phyloP scores from a whole-genome alignment of 2,329 filamentous ascomycete species.

The Beauveria sp. region DNA sequence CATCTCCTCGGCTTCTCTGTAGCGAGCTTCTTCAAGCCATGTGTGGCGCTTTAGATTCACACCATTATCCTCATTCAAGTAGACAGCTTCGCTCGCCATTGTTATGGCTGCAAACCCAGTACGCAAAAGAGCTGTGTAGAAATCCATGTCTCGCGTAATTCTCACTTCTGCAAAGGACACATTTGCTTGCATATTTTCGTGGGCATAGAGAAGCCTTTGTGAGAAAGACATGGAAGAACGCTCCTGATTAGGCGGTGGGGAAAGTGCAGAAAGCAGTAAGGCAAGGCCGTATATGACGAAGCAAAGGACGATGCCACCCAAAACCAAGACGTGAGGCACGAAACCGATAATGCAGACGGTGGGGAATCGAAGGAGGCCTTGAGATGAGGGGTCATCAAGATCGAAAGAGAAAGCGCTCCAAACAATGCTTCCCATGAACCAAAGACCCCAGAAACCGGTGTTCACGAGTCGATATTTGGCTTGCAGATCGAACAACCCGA shows the following conservation, averaged over 20 bases:
- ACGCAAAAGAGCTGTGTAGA: conserved; percentile 83
- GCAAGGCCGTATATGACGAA: conserved; percentile 70
- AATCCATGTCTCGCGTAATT: conserved; percentile 83
- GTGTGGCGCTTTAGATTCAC: conserved; percentile 70
- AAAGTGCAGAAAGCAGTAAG: conserved; percentile 60
- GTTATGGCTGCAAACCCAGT: conserved; percentile 84
- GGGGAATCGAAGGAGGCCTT: conserved; percentile 76
- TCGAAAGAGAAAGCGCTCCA: conserved; percentile 65
- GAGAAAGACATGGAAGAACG: conserved; percentile 33
- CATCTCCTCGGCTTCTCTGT: conserved; percentile 64
- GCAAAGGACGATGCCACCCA: conserved; percentile 71
- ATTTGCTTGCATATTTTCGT: conserved; percentile 87
- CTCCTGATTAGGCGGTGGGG: conserved; percentile 22
- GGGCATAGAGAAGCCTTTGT: conserved; percentile 62
- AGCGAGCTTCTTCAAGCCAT: conserved; percentile 84
- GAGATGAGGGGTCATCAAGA: conserved; percentile 48
- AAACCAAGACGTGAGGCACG: conserved; percentile 83
- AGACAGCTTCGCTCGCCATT: conserved; percentile 91
- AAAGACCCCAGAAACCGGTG: conserved; percentile 82
- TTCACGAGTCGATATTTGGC: conserved; percentile 73
- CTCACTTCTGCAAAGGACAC: conserved; percentile 74
- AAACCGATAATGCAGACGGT: conserved; percentile 94
- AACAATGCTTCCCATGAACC: conserved; percentile 79
- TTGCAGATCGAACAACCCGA: conserved; percentile 76
- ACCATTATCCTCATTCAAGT: conserved; percentile 78